Percentiles rank a stretch among this genome's conserved stretches.
Conservation (phyloP, 441 rosid genomes). For the Rhodomyrtus psidioides region DNA sequence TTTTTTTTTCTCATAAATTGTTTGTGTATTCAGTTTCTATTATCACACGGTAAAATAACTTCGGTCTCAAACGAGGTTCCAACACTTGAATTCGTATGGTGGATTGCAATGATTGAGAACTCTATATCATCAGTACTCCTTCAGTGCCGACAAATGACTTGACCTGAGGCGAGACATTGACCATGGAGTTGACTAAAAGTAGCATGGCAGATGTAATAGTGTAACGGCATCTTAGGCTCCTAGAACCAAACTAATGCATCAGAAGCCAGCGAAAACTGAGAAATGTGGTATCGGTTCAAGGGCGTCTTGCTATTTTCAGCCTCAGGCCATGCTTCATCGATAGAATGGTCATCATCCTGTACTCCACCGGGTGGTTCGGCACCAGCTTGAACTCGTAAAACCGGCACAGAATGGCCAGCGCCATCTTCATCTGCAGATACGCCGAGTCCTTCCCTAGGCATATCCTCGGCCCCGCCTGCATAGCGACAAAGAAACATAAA, state of each 20-base stretch:
- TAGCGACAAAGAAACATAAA: slow-evolving; percentile 1
- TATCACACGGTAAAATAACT: background rate
- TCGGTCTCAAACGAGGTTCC: background rate
- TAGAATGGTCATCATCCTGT: slow-evolving; percentile 92
- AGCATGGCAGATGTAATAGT: background rate
- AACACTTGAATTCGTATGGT: background rate
- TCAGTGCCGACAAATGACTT: background rate
- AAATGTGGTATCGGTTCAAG: slow-evolving; percentile 5
- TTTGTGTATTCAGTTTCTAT: background rate
- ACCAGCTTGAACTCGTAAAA: slow-evolving; percentile 67
- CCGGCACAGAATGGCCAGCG: slow-evolving; percentile 75
- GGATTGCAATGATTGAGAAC: background rate
- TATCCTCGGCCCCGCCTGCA: slow-evolving; percentile 88
- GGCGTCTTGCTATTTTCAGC: slow-evolving; percentile 44
- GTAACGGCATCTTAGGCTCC: background rate
- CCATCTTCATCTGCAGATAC: slow-evolving; percentile 96
- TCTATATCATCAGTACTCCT: background rate
- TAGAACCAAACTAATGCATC: background rate
- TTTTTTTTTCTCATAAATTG: background rate
- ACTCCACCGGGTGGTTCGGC: slow-evolving; percentile 76
- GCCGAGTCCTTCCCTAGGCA: slow-evolving; percentile 98
- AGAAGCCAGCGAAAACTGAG: background rate
- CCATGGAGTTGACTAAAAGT: background rate
- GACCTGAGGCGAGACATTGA: background rate
- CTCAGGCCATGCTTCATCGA: slow-evolving; percentile 86